These are phyloP conservation scores for Macrophomina pseudophaseolina DNA, from an alignment of 2,329 filamentous ascomycete genomes.

Conservation along the genomic window DNA sequence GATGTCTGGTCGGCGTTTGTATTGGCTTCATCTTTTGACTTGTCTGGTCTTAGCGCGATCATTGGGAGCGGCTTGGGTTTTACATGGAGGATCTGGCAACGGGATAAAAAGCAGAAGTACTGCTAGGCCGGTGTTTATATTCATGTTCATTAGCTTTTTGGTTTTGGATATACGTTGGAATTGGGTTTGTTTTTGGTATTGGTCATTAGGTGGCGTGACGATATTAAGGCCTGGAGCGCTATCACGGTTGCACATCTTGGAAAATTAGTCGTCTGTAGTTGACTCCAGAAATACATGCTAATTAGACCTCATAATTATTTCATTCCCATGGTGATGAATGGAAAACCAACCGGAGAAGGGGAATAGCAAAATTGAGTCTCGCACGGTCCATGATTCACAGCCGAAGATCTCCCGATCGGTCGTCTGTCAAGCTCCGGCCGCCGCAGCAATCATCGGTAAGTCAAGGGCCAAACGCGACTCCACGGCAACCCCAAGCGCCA, in stretches of 20 bases:
- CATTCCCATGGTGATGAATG: not conserved
- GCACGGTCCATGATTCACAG: too few species aligned
- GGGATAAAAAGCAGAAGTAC: conserved; percentile 16
- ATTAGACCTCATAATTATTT: not conserved
- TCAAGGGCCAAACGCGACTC: conserved; percentile 15
- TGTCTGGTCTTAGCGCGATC: conserved; percentile 2
- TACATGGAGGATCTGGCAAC: not conserved
- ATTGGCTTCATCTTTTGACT: not conserved
- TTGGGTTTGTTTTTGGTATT: too few species aligned
- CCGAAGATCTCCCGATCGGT: conserved; percentile 1
- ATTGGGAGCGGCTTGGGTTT: not conserved
- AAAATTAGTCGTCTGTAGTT: conserved; percentile 7
- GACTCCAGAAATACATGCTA: conserved; percentile 5
- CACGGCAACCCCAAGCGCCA: conserved; percentile 15
- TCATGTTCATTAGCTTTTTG: not conserved
- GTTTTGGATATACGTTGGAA: too few species aligned
- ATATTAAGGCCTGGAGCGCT: conserved; percentile 3
- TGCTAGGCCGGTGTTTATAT: conserved; percentile 15
- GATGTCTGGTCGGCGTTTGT: conserved; percentile 3
- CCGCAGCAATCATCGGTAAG: conserved; percentile 12
- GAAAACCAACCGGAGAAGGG: too few species aligned
- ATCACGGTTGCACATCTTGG: conserved; percentile 2
- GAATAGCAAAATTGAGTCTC: too few species aligned
- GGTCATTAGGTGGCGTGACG: not conserved
- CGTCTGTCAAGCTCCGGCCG: conserved; percentile 18